These are phyloP conservation scores for Fusarium incarnatum DNA, from an alignment of 2,329 filamentous ascomycete genomes.

Conservation along the genomic window DNA sequence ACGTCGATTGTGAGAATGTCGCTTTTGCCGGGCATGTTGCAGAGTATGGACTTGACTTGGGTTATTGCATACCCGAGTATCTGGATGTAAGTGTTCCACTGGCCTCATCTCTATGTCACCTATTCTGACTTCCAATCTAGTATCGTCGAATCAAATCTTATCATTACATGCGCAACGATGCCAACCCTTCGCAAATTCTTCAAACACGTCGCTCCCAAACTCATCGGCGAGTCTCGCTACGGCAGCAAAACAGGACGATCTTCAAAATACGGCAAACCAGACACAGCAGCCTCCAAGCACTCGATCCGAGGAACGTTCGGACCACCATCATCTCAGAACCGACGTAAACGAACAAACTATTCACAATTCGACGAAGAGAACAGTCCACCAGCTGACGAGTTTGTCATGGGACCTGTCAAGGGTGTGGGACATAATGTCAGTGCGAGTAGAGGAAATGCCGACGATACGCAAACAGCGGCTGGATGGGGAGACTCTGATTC, in stretches of 20 bases:
- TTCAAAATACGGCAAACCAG: conserved; percentile 35
- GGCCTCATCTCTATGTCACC: no score
- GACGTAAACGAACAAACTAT: conserved; percentile 36
- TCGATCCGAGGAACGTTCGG: conserved; percentile 10
- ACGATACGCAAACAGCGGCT: conserved; percentile 20
- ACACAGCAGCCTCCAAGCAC: conserved; percentile 18
- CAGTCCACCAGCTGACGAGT: conserved; percentile 1
- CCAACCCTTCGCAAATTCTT: conserved; percentile 56
- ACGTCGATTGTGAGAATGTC: conserved; percentile 50
- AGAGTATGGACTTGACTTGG: conserved; percentile 47
- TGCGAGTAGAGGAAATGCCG: conserved; percentile 26
- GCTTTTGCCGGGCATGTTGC: conserved; percentile 46
- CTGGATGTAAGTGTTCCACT: conserved; percentile 44
- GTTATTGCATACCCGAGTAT: conserved; percentile 44
- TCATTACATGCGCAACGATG: conserved; percentile 56
- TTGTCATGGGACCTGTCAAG: conserved; percentile 20
- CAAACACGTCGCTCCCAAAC: conserved; percentile 51
- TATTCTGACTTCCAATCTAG: conserved; percentile 1
- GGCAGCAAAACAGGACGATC: conserved; percentile 38
- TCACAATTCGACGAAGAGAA: conserved; percentile 41
- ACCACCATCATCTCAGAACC: conserved; percentile 19
- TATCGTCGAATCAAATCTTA: conserved; percentile 54
- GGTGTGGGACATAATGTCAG: conserved; percentile 19
- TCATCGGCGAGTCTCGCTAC: conserved; percentile 47
- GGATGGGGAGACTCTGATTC: conserved; percentile 41